Evolutionary conservation across 345 rosid species (phyloP).

Genomic region (Eucalyptus tenuipes): DNA sequence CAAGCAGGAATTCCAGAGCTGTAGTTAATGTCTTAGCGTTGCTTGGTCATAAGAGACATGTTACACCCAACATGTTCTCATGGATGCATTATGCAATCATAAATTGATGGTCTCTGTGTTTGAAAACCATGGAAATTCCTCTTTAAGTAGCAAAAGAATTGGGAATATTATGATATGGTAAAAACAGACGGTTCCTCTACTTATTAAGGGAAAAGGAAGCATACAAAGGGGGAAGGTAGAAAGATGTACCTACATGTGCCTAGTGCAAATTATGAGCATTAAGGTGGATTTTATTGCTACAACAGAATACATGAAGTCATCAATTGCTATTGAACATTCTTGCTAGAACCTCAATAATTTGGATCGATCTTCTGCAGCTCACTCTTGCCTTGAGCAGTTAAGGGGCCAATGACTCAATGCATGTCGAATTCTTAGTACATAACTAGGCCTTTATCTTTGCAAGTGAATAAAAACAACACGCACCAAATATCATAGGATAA

Average conservation of each 20-base stretch:
- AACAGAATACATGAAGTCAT: background rate
- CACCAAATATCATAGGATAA: background rate
- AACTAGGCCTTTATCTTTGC: background rate
- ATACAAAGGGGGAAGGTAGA: background rate
- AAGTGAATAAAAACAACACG: background rate
- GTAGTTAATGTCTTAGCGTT: background rate
- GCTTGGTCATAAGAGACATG: background rate
- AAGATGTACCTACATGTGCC: background rate
- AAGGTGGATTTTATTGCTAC: background rate
- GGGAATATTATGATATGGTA: background rate
- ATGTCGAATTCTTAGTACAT: background rate
- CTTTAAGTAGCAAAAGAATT: background rate
- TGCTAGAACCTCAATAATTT: background rate
- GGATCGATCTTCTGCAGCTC: background rate
- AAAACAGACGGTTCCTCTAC: background rate
- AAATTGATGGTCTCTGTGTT: background rate
- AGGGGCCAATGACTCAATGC: background rate
- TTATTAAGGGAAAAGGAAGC: background rate
- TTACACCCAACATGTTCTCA: background rate
- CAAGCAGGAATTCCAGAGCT: background rate
- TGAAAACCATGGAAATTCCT: background rate
- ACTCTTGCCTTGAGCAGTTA: background rate
- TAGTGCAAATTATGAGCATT: background rate
- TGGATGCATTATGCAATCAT: background rate
- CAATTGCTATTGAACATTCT: background rate